phyloP scores from a whole-genome alignment of 495 filamentous ascomycete genomes.

The Lasiosphaeria ovina region DNA sequence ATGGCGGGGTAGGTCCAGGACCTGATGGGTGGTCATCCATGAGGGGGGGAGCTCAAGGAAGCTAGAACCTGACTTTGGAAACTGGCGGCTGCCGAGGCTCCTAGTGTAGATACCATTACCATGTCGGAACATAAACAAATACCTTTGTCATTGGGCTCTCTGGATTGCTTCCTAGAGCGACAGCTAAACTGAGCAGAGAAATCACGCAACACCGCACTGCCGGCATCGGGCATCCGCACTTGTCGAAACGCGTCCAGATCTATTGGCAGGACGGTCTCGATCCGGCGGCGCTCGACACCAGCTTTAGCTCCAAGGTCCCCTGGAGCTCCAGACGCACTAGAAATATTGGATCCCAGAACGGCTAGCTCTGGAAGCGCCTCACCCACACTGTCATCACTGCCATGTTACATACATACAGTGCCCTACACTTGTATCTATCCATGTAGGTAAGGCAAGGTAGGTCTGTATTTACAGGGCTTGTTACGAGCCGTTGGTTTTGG shows the following conservation, averaged over 20 bases:
- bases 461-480: no score
- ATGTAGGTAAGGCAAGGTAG: no score
- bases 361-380: not conserved
- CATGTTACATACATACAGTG: no score
- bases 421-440: no score
- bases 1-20: conserved; percentile 1
- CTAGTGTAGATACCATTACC: no score
- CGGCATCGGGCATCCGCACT: not conserved
- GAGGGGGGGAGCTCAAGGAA: not conserved
- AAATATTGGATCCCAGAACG: not conserved
- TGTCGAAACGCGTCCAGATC: not conserved
- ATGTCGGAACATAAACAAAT: no score
- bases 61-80: no score
- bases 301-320: not conserved
- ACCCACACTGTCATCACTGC: no score
- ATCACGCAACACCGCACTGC: not conserved
- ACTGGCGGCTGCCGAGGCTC: no score
- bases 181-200: not conserved
- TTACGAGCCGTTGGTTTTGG: no score
- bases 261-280: conserved; percentile 2
- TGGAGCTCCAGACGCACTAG: conserved; percentile 2
- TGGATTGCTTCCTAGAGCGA: not conserved
- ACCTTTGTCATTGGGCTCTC: no score
- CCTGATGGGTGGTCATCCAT: not conserved
- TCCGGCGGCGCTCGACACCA: not conserved